Base-by-base conservation (phyloP, 2,329 filamentous ascomycete genomes). In the Calonectria ilicicola region DNA sequence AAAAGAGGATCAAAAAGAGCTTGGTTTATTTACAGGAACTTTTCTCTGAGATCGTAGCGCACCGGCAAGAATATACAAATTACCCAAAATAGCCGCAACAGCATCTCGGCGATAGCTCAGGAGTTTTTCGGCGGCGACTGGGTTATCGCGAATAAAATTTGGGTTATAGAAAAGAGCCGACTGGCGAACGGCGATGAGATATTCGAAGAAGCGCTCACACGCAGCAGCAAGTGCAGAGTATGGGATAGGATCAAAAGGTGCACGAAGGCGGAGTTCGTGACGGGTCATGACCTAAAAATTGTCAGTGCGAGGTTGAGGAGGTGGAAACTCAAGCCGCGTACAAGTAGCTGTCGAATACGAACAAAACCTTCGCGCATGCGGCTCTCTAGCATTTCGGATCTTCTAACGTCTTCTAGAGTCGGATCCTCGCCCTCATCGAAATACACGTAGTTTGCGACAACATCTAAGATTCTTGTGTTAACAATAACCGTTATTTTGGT, bases 331-430 rank as follows among this genome's bases (percentile, higher is more conserved):
- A 53, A 32, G 32, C 8, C 8, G 10, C 75, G 77, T 75, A 88
- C 88, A 69, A 91, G 80, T 12, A 91, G 83, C 76, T 91, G 88
- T 47, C 89, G 83, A 65, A 91, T 87, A 49, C 90, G 83, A 8
- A 91, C 87, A 62, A 91, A 91, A 4, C 89, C 89, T 82, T 92
- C 90, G 49, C 90, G 85, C n/a, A 92, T 82, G 35, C 88, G 86
- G 15, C 89, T 89, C 80, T 92, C 90, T 3, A 91, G 86, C 78
- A 89, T 87, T 80, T 91, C 89, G 8, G 90, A 91, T 26, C 84
- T 81, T 70, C 84, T 82, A 17, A 91, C 84, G 71, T 90, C 89
- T 73, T 87, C 84, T 21, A 84, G 79, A 0, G 86, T 87, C 7
- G 90, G 90, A 46, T 87, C 86, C 46, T 88, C 81, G 42, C 88